phyloP scores from a whole-genome alignment of 441 rosid species.

The Mallotus repandus region DNA sequence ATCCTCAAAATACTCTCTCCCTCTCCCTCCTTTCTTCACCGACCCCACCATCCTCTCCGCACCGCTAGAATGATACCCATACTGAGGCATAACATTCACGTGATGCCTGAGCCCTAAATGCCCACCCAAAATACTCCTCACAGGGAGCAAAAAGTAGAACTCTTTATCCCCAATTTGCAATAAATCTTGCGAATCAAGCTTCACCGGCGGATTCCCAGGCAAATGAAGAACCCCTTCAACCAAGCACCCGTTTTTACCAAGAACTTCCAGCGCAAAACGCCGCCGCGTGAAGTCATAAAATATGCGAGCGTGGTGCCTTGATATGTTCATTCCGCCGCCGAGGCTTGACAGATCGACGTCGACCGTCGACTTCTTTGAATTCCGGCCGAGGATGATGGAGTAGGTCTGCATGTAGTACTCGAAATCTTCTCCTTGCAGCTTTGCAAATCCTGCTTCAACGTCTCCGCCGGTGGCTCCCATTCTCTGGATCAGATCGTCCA shows the following conservation, averaged over 20 bases:
- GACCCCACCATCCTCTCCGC: conserved; percentile 37
- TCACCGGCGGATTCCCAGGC: conserved; percentile 87
- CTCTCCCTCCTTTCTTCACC: conserved; percentile 39
- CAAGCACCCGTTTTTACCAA: conserved; percentile 91
- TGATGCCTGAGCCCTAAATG: conserved; percentile 60
- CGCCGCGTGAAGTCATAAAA: conserved; percentile 93
- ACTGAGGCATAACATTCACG: conserved; percentile 44
- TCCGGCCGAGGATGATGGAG: conserved; percentile 90
- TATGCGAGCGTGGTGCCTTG: conserved; percentile 91
- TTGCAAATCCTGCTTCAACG: conserved; percentile 93
- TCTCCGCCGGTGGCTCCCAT: conserved; percentile 65
- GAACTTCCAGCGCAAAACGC: conserved; percentile 92
- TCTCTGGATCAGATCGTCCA: neutral
- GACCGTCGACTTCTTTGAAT: conserved; percentile 89
- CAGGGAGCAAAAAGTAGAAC: conserved; percentile 82
- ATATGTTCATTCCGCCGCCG: conserved; percentile 97
- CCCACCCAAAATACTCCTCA: conserved; percentile 84
- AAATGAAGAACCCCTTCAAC: conserved; percentile 97
- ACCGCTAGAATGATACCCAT: conserved; percentile 30
- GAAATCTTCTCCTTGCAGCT: conserved; percentile 96
- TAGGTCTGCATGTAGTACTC: conserved; percentile 98
- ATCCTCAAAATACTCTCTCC: conserved; percentile 56
- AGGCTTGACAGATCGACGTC: conserved; percentile 91
- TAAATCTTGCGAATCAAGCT: conserved; percentile 88
- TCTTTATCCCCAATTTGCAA: conserved; percentile 93